phyloP scores from a whole-genome alignment of 257 asterid species.

The Anisodus acutangulus region DNA sequence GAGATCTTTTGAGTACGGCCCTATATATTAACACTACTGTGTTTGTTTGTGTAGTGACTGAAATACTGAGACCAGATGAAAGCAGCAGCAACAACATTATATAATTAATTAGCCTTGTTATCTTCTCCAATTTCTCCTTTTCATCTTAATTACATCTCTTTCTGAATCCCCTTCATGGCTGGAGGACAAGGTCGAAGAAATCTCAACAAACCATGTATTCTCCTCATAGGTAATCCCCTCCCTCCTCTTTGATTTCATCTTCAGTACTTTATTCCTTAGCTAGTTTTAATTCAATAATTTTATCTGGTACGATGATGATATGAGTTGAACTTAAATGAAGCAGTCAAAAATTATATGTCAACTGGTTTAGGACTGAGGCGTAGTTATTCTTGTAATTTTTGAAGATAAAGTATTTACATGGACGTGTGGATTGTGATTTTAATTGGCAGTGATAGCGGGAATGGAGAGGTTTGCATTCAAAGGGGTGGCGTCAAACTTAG shows the following conservation, averaged over 20 bases:
- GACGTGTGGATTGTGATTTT: background rate
- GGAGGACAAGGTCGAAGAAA: conserved; percentile 40
- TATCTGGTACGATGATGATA: background rate
- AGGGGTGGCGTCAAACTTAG: conserved; percentile 95
- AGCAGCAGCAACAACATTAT: background rate
- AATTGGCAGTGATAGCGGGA: conserved; percentile 64
- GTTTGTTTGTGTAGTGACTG: conserved; percentile 28
- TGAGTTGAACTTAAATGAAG: background rate
- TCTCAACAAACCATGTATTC: conserved; percentile 74
- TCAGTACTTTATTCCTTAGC: background rate
- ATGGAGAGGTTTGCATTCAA: conserved; percentile 94
- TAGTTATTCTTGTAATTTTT: background rate
- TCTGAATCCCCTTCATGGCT: conserved; percentile 41
- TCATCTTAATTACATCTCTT: background rate
- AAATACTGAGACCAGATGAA: conserved; percentile 25
- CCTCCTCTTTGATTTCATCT: background rate
- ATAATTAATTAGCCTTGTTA: background rate
- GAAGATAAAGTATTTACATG: background rate
- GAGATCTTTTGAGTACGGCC: background rate
- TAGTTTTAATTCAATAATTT: background rate
- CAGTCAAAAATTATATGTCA: too few species aligned
- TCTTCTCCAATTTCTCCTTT: background rate
- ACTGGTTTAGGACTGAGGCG: background rate
- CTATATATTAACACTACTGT: conserved; percentile 12
- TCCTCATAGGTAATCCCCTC: conserved; percentile 62